Conservation (phyloP, 2,329 filamentous ascomycete species). For the Sphaerulina musiva region DNA sequence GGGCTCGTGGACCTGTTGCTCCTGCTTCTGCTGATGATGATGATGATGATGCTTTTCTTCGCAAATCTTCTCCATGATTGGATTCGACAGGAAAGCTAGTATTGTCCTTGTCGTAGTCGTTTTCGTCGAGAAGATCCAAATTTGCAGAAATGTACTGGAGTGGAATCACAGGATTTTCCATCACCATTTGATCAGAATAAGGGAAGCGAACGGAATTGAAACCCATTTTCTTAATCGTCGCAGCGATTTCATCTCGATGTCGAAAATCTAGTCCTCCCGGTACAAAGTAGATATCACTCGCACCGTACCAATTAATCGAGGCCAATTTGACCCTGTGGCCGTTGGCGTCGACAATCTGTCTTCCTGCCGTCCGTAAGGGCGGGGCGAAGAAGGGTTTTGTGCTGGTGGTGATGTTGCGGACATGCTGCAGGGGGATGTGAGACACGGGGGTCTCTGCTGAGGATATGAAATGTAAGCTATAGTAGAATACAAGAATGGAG, state of each 20-base stretch:
- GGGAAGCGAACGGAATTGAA: slow-evolving; percentile 66
- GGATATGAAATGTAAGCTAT: slow-evolving; percentile 25
- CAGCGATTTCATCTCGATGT: slow-evolving; percentile 56
- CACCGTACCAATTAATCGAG: slow-evolving; percentile 66
- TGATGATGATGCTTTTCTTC: slow-evolving; percentile 9
- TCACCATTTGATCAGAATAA: slow-evolving; percentile 63
- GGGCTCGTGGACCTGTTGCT: slow-evolving; percentile 43
- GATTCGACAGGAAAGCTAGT: neutral
- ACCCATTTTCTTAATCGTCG: slow-evolving; percentile 54
- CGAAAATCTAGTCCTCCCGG: slow-evolving; percentile 57
- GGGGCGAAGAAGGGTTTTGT: slow-evolving; percentile 40
- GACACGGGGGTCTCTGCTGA: slow-evolving; percentile 19
- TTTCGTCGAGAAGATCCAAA: slow-evolving; percentile 46
- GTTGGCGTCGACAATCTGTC: slow-evolving; percentile 54
- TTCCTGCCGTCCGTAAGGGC: slow-evolving; percentile 54
- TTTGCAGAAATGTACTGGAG: slow-evolving; percentile 52
- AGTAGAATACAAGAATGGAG: slow-evolving; percentile 18
- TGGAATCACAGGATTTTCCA: slow-evolving; percentile 51
- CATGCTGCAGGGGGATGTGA: slow-evolving; percentile 8
- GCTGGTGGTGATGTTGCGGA: slow-evolving; percentile 14
- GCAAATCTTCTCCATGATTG: slow-evolving; percentile 6
- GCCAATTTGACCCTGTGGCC: slow-evolving; percentile 56
- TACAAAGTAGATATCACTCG: slow-evolving; percentile 60
- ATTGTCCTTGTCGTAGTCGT: slow-evolving; percentile 7
- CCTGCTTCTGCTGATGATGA: no score